Evolutionary conservation across 2,329 filamentous ascomycete genomes (phyloP).

Genomic region (Alternaria solani): DNA sequence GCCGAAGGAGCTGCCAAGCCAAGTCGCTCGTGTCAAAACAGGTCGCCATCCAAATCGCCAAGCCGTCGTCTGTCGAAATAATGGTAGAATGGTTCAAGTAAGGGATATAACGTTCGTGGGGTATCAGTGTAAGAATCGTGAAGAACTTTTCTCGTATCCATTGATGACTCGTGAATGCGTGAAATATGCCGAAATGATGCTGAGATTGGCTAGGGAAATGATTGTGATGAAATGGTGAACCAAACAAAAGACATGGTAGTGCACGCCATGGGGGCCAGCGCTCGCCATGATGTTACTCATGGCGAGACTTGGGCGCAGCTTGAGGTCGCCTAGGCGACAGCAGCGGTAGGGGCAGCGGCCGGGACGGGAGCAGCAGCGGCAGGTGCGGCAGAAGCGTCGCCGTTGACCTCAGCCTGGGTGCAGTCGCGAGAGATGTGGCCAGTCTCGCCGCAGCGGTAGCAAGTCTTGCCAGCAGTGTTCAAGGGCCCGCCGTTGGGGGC

Average conservation of each 20-base stretch:
- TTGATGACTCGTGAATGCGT: constrained; percentile 50
- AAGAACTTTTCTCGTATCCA: constrained; percentile 47
- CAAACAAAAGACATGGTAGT: constrained; percentile 22
- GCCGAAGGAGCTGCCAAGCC: constrained; percentile 10
- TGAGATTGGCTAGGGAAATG: constrained; percentile 43
- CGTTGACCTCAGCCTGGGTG: constrained; percentile 73
- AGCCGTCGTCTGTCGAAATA: constrained; percentile 48
- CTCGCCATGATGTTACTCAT: constrained; percentile 33
- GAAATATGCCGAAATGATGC: constrained; percentile 46
- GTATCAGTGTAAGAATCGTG: constrained; percentile 56
- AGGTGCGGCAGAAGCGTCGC: constrained; percentile 44
- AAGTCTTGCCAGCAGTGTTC: constrained; percentile 96
- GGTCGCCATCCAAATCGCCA: constrained; percentile 44
- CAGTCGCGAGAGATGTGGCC: constrained; percentile 97
- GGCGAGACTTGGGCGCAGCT: constrained; percentile 4
- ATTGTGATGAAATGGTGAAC: constrained; percentile 36
- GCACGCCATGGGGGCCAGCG: constrained; percentile 16
- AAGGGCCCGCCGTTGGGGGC: constrained; percentile 94
- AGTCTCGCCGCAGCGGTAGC: constrained; percentile 95
- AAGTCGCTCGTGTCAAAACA: constrained; percentile 26
- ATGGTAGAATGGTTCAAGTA: constrained; percentile 48
- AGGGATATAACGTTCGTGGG: constrained; percentile 52
- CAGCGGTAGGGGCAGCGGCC: constrained; percentile 53
- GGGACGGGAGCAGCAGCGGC: constrained; percentile 41
- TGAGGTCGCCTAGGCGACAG: constrained; percentile 44